Percentiles rank a stretch among this genome's conserved stretches.
Conservation (phyloP, 1,284 basidiomycete species). For the Boletellus deceptivus region DNA sequence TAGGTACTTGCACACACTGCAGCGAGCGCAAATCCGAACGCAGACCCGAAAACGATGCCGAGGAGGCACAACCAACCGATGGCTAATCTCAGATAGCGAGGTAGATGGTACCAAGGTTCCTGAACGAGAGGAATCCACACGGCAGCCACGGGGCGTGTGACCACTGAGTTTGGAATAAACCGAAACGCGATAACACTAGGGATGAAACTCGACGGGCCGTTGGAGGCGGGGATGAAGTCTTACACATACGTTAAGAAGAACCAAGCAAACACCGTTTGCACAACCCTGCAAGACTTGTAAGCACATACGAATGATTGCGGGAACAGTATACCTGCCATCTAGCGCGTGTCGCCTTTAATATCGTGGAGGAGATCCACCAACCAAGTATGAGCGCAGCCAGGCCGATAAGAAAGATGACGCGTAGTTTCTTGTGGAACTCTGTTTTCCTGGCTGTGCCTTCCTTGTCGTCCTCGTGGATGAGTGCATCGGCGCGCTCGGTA, state of each 20-base stretch:
- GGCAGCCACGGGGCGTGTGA: constrained; percentile 63
- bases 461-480: constrained; percentile 27
- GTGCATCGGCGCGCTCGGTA: constrained; percentile 14
- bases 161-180: constrained; percentile 67
- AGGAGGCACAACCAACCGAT: constrained; percentile 75
- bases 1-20: constrained; percentile 40
- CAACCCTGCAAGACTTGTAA: constrained; percentile 48
- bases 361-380: constrained; percentile 78
- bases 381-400: constrained; percentile 62
- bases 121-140: constrained; percentile 65
- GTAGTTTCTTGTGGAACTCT: constrained; percentile 28
- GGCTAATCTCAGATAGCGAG: constrained; percentile 52
- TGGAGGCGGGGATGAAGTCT: not conserved
- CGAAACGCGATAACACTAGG: constrained; percentile 75
- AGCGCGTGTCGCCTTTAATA: constrained; percentile 65
- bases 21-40: constrained; percentile 71
- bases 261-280: constrained; percentile 80
- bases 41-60: constrained; percentile 76
- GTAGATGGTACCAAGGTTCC: constrained; percentile 68
- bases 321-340: constrained; percentile 51
- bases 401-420: constrained; percentile 48
- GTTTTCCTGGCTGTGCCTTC: constrained; percentile 15
- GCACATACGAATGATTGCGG: constrained; percentile 2
- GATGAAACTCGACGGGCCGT: not conserved
- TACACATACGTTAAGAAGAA: constrained; percentile 62